Evolutionary conservation across 75 land plant genomes (phyloP), one percentile per base, ranked within the genome.

Genomic region (Adiantum capillusveneris): DNA sequence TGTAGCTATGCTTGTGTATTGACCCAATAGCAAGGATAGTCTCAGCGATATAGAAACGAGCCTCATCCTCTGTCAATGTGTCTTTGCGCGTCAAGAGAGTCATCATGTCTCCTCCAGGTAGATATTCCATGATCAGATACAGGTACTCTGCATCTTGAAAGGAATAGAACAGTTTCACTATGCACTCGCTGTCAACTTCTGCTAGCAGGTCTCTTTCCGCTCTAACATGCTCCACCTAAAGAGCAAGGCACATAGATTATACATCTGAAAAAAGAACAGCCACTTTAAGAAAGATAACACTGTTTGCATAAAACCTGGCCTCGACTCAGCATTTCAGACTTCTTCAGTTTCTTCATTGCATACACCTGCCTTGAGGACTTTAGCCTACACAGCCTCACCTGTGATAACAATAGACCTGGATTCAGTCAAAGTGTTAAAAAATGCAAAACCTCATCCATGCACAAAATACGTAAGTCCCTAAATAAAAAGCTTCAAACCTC

Each of bases 71-170:
- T 22, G 85, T 76, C 27, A 88, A 59, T 0, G 83, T 88, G 24
- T 88, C 88, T 60, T 88, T 87, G 29, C 85, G 71, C 43, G 86
- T 84, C 30, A 88, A 75, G 54, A 88, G 73, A 44, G 93, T 88
- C 93, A 88, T 88, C 85, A 88, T 72, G 65, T 88, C 93, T 51
- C 93, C 88, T 34, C 93, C 93, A 71, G 93, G 93, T 34, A 88
- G 74, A 75, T 88, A 88, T 51, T 88, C 93, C 93, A 88, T 88
- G n/a, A 88, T 75, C 3, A 88, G 68, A 57, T 88, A 85, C 44
- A 88, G 67, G 70, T 79, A 81, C 34, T 88, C 93, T 17, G 74
- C 78, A 82, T 88, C 93, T 79, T 88, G 93, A 63, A 88, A 88
- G 11, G 93, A 88, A 69, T 88, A 88, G 55, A 76, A 84, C 3